phyloP scores from a whole-genome alignment of 2,329 filamentous ascomycete species.

The Fusarium solani-melongenae region DNA sequence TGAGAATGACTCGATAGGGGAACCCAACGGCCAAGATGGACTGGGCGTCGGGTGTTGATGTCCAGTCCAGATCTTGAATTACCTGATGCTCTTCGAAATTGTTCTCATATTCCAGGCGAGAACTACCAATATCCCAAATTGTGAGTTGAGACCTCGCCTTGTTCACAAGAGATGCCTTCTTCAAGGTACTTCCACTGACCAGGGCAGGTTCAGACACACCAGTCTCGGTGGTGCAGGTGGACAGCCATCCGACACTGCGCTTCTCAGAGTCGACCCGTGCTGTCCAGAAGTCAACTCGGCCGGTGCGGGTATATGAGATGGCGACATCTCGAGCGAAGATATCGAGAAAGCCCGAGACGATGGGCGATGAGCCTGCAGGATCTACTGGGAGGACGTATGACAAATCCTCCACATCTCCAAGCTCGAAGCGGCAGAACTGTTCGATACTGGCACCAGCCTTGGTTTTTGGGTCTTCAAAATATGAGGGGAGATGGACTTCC shows the following conservation, averaged over 20 bases:
- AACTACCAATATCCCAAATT: slow-evolving; percentile 90
- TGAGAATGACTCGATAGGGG: slow-evolving; percentile 82
- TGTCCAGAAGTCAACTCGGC: slow-evolving; percentile 86
- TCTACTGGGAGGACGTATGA: slow-evolving; percentile 84
- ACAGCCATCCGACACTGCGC: slow-evolving; percentile 80
- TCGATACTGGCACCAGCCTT: slow-evolving; percentile 53
- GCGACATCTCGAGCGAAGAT: slow-evolving; percentile 88
- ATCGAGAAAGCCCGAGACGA: slow-evolving; percentile 83
- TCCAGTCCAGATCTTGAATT: slow-evolving; percentile 93
- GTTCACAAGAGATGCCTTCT: slow-evolving; percentile 88
- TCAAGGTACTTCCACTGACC: slow-evolving; percentile 85
- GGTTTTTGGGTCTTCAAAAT: slow-evolving; percentile 45
- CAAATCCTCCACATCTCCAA: slow-evolving; percentile 69
- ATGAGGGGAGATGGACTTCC: slow-evolving; percentile 74
- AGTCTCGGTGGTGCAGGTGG: slow-evolving; percentile 85
- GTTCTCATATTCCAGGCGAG: slow-evolving; percentile 83
- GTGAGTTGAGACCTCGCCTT: slow-evolving; percentile 78
- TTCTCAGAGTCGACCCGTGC: slow-evolving; percentile 73
- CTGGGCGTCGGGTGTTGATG: slow-evolving; percentile 87
- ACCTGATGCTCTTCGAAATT: slow-evolving; percentile 77
- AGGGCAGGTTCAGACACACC: slow-evolving; percentile 78
- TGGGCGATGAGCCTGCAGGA: slow-evolving; percentile 79
- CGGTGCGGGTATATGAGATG: slow-evolving; percentile 82
- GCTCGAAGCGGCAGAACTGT: slow-evolving; percentile 78
- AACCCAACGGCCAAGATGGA: slow-evolving; percentile 94